These are phyloP conservation scores for Neocallimastix lanati DNA, from an alignment of 192 early-diverging fungal species.

Conservation along the genomic window DNA sequence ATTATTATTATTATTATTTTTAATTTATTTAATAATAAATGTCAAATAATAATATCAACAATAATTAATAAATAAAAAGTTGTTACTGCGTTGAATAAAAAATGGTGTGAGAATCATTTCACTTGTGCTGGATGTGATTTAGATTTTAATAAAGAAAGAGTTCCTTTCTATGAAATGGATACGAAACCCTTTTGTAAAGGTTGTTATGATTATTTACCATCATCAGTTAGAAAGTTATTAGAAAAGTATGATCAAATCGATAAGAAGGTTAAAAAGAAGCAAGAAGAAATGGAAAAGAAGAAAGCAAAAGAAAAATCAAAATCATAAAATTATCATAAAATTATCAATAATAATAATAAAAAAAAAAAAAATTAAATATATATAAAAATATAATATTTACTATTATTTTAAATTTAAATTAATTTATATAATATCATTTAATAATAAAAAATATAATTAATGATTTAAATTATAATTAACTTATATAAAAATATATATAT, in stretches of 20 bases:
- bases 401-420: too few relatives aligned
- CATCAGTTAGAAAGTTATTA: constrained; percentile 9
- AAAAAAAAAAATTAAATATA: too few relatives aligned
- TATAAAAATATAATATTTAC: too few relatives aligned
- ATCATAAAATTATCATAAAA: too few relatives aligned
- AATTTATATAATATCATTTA: too few relatives aligned
- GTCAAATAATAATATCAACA: too few relatives aligned
- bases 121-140: constrained; percentile 20
- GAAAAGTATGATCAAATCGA: constrained; percentile 5
- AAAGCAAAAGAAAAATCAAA: background rate
- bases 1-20: too few relatives aligned
- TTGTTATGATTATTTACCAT: constrained; percentile 23
- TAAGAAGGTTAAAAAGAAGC: background rate
- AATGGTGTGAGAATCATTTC: constrained; percentile 29
- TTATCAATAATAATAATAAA: too few relatives aligned
- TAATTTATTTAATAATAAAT: too few relatives aligned
- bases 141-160: background rate
- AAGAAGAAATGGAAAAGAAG: background rate
- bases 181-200: constrained; percentile 18
- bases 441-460: too few relatives aligned
- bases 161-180: constrained; percentile 18
- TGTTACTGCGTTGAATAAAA: constrained; percentile 12
- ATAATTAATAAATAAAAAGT: constrained; percentile 6
- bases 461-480: too few relatives aligned
- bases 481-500: too few relatives aligned